Percentiles rank a stretch among this genome's conserved stretches.
Conservation (phyloP, 2,329 filamentous ascomycete genomes). For the Chaetothyriales sp. region DNA sequence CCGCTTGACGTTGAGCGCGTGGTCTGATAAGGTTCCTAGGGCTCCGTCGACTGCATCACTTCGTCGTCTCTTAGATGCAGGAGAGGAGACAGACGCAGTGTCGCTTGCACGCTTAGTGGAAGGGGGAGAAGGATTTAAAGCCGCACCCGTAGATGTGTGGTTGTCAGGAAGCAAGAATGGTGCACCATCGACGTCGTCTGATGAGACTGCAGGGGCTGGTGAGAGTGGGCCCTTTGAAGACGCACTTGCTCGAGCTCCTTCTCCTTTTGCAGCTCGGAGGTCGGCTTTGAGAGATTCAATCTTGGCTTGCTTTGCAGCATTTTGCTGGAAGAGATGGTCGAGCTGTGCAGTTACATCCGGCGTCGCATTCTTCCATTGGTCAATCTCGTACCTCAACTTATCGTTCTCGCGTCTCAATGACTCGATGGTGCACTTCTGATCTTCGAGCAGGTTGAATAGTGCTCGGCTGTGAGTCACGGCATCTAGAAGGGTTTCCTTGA, state of each 20-base stretch:
- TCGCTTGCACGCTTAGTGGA: neutral
- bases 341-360: constrained; percentile 5
- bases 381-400: constrained; percentile 14
- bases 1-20: neutral
- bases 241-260: neutral
- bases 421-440: constrained; percentile 6
- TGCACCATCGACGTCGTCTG: neutral
- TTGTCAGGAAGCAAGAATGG: neutral
- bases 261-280: constrained; percentile 6
- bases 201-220: neutral
- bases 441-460: constrained; percentile 15
- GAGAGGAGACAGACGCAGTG: neutral
- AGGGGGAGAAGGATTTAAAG: neutral
- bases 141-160: neutral
- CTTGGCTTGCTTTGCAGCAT: constrained; percentile 16
- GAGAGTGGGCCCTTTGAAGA: neutral
- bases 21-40: constrained; percentile 1
- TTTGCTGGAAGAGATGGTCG: constrained; percentile 13
- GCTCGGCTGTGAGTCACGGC: constrained; percentile 20
- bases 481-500: constrained; percentile 7
- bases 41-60: neutral
- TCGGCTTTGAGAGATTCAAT: constrained; percentile 13
- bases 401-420: constrained; percentile 23
- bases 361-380: constrained; percentile 3
- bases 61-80: neutral